phyloP scores from a whole-genome alignment of 805 yeast species.

The Wickerhamiella siamensis region DNA sequence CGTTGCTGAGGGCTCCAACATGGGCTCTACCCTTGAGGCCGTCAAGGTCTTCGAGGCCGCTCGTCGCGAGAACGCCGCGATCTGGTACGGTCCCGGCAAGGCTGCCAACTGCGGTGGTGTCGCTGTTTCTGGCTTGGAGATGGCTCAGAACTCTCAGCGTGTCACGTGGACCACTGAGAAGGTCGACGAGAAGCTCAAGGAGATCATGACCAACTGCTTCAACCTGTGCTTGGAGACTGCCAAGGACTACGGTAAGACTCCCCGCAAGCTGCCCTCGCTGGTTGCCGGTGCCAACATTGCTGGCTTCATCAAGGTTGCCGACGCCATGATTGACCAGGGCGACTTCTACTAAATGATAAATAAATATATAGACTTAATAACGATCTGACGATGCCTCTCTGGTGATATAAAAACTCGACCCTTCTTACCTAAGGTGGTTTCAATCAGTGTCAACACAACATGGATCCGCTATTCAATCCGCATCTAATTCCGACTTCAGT shows the following conservation, averaged over 20 bases:
- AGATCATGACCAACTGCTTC: slow-evolving; percentile 87
- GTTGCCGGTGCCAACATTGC: slow-evolving; percentile 99
- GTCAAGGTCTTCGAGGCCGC: slow-evolving; percentile 74
- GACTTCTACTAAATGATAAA: slow-evolving; percentile 30
- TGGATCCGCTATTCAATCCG: slow-evolving; percentile 11
- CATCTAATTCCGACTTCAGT: slow-evolving; percentile 19
- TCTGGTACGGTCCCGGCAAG: slow-evolving; percentile 99
- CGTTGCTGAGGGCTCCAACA: slow-evolving; percentile 98
- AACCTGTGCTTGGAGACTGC: slow-evolving; percentile 86
- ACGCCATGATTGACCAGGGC: slow-evolving; percentile 96
- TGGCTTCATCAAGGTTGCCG: slow-evolving; percentile 96
- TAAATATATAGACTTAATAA: too few relatives aligned
- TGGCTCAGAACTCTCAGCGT: slow-evolving; percentile 98
- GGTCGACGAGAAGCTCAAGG: slow-evolving; percentile 82
- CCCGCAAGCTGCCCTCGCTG: slow-evolving; percentile 71
- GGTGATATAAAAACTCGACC: too few relatives aligned
- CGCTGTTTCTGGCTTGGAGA: slow-evolving; percentile 94
- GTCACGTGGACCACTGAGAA: slow-evolving; percentile 80
- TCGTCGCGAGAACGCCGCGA: slow-evolving; percentile 30
- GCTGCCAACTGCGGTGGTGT: slow-evolving; percentile 99
- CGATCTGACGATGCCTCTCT: too few relatives aligned
- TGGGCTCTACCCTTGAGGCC: slow-evolving; percentile 98
- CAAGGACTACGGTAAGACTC: slow-evolving; percentile 56
- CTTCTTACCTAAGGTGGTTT: too few relatives aligned
- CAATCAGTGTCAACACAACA: too few relatives aligned